phyloP scores from a whole-genome alignment of 2,329 filamentous ascomycete genomes.

The Diaporthe citri region DNA sequence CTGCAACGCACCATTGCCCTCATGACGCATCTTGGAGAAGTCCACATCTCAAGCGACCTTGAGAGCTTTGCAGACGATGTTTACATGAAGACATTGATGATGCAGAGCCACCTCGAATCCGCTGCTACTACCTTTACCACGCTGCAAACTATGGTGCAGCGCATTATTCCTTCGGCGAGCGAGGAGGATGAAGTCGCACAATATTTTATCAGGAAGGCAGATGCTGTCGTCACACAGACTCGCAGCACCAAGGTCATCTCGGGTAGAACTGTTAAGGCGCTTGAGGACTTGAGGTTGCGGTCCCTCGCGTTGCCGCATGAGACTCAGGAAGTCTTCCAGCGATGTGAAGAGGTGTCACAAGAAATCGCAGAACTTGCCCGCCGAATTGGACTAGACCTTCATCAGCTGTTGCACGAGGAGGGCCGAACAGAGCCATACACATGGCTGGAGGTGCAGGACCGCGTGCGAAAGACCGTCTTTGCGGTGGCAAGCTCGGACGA shows the following conservation, averaged over 20 bases:
- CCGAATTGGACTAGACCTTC: constrained; percentile 75
- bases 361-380: constrained; percentile 76
- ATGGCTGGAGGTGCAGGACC: constrained; percentile 73
- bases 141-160: constrained; percentile 75
- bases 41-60: constrained; percentile 78
- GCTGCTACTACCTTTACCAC: constrained; percentile 76
- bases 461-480: constrained; percentile 69
- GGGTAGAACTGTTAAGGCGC: constrained; percentile 80
- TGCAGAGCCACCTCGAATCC: constrained; percentile 86
- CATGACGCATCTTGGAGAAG: constrained; percentile 86
- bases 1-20: constrained; percentile 87
- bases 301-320: constrained; percentile 80
- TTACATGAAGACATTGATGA: constrained; percentile 80
- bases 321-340: constrained; percentile 76
- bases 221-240: constrained; percentile 79
- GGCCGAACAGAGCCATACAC: constrained; percentile 76
- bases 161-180: constrained; percentile 66
- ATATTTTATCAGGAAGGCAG: constrained; percentile 78
- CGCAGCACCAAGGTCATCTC: constrained; percentile 87
- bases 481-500: constrained; percentile 68
- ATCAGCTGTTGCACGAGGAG: constrained; percentile 77
- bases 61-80: constrained; percentile 83
- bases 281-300: constrained; percentile 82
- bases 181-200: constrained; percentile 74
- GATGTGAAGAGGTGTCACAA: constrained; percentile 73